phyloP scores from a whole-genome alignment of 495 filamentous ascomycete genomes.

The Penicillium herquei region DNA sequence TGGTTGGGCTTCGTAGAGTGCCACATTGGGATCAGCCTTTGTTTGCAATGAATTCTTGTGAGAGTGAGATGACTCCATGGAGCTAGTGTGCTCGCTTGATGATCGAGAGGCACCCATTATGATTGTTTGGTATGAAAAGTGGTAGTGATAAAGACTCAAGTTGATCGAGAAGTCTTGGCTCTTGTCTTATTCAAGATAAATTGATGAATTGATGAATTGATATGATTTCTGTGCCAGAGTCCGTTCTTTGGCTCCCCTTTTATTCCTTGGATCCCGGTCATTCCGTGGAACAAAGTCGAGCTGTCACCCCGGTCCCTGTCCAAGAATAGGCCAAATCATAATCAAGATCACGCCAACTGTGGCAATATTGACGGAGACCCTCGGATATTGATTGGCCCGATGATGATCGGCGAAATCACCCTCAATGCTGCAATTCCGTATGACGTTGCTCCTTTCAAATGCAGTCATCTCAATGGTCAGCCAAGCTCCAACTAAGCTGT shows the following conservation, averaged over 20 bases:
- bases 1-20: constrained; percentile 81
- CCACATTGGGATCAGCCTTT: constrained; percentile 85
- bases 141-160: not conserved
- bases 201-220: no score
- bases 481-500: constrained; percentile 3
- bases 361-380: constrained; percentile 15
- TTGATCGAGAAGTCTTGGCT: not conserved
- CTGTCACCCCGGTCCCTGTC: not conserved
- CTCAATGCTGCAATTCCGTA: constrained; percentile 14
- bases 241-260: no score
- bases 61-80: constrained; percentile 25
- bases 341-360: constrained; percentile 22
- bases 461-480: constrained; percentile 13
- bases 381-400: constrained; percentile 17
- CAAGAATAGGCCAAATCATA: constrained; percentile 25
- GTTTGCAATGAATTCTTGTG: constrained; percentile 61
- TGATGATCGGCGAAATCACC: constrained; percentile 12
- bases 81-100: constrained; percentile 30
- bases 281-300: not conserved
- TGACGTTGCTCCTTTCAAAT: constrained; percentile 18
- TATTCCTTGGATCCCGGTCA: no score
- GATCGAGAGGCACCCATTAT: constrained; percentile 26
- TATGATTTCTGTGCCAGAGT: no score
- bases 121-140: not conserved
- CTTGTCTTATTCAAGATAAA: no score